A percentile compares a stretch with the other conserved stretches of the same genome.
phyloP scores from a whole-genome alignment of 176 grass and related monocot species.

The Aegilops tauschii region DNA sequence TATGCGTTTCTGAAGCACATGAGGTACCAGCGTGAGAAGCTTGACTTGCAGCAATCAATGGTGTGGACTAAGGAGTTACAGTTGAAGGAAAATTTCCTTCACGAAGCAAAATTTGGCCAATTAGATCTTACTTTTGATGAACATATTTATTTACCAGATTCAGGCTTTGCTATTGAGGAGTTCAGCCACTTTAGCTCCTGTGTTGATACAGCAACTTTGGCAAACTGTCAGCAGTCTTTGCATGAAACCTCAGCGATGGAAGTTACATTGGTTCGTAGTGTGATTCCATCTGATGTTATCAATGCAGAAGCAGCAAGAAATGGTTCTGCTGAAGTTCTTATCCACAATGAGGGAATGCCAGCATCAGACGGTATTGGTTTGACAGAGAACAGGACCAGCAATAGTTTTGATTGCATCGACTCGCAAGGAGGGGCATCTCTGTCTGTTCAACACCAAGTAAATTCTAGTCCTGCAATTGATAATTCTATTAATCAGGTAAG shows the following conservation, averaged over 20 bases:
- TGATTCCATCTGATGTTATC: conserved; percentile 31
- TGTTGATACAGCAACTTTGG: conserved; percentile 23
- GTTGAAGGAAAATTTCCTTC: conserved; percentile 53
- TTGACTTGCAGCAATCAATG: conserved; percentile 56
- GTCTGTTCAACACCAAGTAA: conserved; percentile 24
- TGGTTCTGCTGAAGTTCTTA: conserved; percentile 23
- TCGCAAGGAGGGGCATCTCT: conserved; percentile 24
- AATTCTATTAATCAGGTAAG: conserved; percentile 35
- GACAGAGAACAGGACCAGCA: conserved; percentile 14
- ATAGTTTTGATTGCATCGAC: conserved; percentile 25
- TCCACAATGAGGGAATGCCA: conserved; percentile 10
- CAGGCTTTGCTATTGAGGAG: conserved; percentile 62
- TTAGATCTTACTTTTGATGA: conserved; percentile 65
- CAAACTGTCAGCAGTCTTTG: conserved; percentile 21
- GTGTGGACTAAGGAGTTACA: conserved; percentile 48
- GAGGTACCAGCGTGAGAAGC: conserved; percentile 46
- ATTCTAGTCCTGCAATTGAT: conserved; percentile 22
- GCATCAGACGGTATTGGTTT: conserved; percentile 17
- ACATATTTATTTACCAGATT: conserved; percentile 60
- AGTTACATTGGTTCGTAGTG: conserved; percentile 31
- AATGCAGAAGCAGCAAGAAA: conserved; percentile 16
- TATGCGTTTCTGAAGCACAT: conserved; percentile 60
- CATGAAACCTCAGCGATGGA: conserved; percentile 28
- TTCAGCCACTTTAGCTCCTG: conserved; percentile 41
- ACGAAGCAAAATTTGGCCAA: conserved; percentile 61